Base-by-base conservation (phyloP, 2,329 filamentous ascomycete species). In the Aureobasidium zeae region DNA sequence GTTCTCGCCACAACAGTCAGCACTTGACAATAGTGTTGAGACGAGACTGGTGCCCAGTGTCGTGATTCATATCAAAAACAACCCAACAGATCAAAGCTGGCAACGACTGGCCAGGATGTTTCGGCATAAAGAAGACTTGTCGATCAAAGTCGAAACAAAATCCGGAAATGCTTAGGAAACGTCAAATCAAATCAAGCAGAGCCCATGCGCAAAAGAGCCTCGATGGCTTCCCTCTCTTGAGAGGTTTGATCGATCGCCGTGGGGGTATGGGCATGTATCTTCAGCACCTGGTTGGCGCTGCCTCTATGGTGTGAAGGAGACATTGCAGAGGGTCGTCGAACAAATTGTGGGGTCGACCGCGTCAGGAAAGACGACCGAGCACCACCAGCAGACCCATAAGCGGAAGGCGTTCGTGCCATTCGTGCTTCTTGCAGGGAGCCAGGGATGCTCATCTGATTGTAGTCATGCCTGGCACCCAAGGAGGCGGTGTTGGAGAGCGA, bases 171-270 rank as follows among this genome's bases (percentile, higher is more conserved):
- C n/a, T n/a, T n/a, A n/a, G n/a, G 19, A 30, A 30, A 15, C 16
- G n/a, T n/a, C n/a, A n/a, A n/a, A n/a, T n/a, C n/a, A n/a, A 21
- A 21, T 16, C n/a, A 17, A 11, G 37, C 70, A 44, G 83, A 88
- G 65, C 84, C 82, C 63, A 91, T 81, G 62, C 79, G 77, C 57
- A 91, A 70, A 57, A 89, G 76, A 52, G 84, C 85, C 63, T 86
- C 84, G 51, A 88, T 76, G 44, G 85, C 85, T 63, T 86, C 84
- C 55, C 81, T 80, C 69, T 89, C 85, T 63, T 86, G 81, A 49
- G 78, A 74, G 60, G 81, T 77, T 5, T 29, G 34, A 24, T 50
- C 46, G 11, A 50, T 33, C n/a, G 48, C 48, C 44, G 47, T 50
- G 10, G 45, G 20, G 11, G 28, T 28, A 5, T 19, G 32, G 26